Evolutionary conservation across 2,329 filamentous ascomycete genomes (phyloP), one percentile per base, ranked within the genome.

Genomic region (Elsinoe australis): DNA sequence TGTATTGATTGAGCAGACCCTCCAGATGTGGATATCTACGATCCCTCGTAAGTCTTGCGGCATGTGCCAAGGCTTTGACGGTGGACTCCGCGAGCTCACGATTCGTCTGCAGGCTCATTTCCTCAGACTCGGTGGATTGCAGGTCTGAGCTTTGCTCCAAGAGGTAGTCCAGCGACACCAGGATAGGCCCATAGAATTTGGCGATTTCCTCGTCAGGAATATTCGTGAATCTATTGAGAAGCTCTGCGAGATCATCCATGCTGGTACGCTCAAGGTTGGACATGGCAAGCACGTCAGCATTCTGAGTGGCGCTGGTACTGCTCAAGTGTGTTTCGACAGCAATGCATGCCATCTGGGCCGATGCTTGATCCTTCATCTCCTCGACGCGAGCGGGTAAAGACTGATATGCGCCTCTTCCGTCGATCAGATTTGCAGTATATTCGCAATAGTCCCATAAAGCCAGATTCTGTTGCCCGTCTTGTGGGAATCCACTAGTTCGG

Each of bases 181-280:
- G 22, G 6, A 52, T 44, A 1, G 47, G 50, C 10, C 79, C 84
- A 5, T 96, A 71, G 33, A 96, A 76, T 69, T 96, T 98, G 53
- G 98, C 92, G 26, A 98, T 86, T 66, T 98, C 94, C 49, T 96
- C 95, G 63, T 98, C 92, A 0, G 92, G 86, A 0, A 98, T 89
- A 56, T 96, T 96, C 15, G 89, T 82, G 41, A 96, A 78, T 55
- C 89, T 82, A 61, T 85, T 84, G 33, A 98, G 69, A 1, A 94
- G 71, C 18, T 80, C 74, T 1, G 85, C 73, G 1, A 96, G 73
- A 28, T 89, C 29, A 12, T 51, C 50, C 15, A 52, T 35, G 4
- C 49, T 34, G 2, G 33, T 41, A 22, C 49, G 44, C 8, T 52
- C 50, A 9, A 52, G 36, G 12, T 36, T 46, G 1, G 39, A 36